phyloP scores from a whole-genome alignment of 768 basidiomycete species.

The Phlebiopsis gigantea region DNA sequence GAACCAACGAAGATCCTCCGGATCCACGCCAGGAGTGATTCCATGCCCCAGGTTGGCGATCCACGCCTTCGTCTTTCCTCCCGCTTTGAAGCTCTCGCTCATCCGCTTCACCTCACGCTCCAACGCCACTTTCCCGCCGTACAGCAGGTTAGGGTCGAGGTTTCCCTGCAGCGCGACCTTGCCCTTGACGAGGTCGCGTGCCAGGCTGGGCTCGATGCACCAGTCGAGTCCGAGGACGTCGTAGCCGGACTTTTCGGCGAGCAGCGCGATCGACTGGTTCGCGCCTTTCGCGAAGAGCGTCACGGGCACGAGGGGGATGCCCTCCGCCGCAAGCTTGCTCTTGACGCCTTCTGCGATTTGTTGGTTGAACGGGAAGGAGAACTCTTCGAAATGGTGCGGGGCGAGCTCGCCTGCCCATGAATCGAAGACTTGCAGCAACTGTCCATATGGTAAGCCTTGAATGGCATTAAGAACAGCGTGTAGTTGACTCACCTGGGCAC shows the following conservation, averaged over 20 bases:
- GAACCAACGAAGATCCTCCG: conserved; percentile 89
- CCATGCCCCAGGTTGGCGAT: conserved; percentile 97
- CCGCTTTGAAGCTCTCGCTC: conserved; percentile 66
- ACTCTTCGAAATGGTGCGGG: conserved; percentile 76
- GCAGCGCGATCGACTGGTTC: conserved; percentile 57
- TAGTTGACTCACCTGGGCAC: conserved; percentile 73
- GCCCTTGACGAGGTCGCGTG: conserved; percentile 53
- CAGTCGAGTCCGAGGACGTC: conserved; percentile 91
- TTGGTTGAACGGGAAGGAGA: conserved; percentile 75
- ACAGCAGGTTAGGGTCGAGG: conserved; percentile 83
- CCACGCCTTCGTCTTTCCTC: conserved; percentile 63
- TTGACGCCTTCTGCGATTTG: conserved; percentile 72
- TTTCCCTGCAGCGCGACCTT: conserved; percentile 85
- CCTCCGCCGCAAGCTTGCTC: conserved; percentile 44
- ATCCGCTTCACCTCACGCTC: conserved; percentile 81
- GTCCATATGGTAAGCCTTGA: background rate
- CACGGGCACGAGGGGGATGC: conserved; percentile 64
- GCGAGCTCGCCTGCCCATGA: conserved; percentile 94
- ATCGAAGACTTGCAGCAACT: conserved; percentile 97
- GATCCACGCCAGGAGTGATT: conserved; percentile 92
- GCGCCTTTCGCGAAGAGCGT: conserved; percentile 96
- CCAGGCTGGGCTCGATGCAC: conserved; percentile 75
- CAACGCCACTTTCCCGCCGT: conserved; percentile 83
- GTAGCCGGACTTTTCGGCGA: conserved; percentile 68
- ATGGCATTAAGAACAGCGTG: background rate